Base-by-base conservation (phyloP, 306 rosid genomes). In the Fagus sylvatica region DNA sequence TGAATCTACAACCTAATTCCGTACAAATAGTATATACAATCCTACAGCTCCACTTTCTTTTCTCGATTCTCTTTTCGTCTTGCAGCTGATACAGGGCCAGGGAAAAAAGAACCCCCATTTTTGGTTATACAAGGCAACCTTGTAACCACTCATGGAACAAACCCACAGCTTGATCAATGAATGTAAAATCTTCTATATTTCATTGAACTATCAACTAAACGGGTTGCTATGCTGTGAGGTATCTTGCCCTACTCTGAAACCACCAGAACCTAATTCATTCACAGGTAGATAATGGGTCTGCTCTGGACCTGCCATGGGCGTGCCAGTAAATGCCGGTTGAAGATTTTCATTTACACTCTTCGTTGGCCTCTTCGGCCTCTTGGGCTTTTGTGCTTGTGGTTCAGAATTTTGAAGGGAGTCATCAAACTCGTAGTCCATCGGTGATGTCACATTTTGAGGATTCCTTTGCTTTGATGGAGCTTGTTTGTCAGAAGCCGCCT, bases 281-380 rank as follows among this genome's bases (percentile, higher is more conserved):
- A 64, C 53, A 40, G 84, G 83, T 39, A 73, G 84, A 77, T 59
- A 69, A 10, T 74, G 93, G 19, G 57, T 73, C 76, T 76, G 89
- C 77, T 89, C 96, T 12, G 83, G 62, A 85, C 80, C 51, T 7
- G 15, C 30, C 34, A 62, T 3, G 37, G 74, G 69, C 33, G 76
- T 72, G 40, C 81, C 87, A 7, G 85, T 75, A 85, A 76, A 77
- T 65, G 78, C 79, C 2, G 88, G 96, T 73, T 91, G 94, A 73
- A 83, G 88, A 79, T 78, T 87, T 36, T 88, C 96, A 72, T 85
- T 90, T 57, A 86, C 85, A 48, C 85, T 89, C 85, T 91, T 93
- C 85, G 88, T 93, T 51, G 78, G 80, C 75, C 97, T 85, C 87
- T 91, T 95, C 2, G 88, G 91, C 80, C 98, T 84, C 83, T 85